Evolutionary conservation across 306 rosid genomes (phyloP), one percentile per base, ranked within the genome.

Genomic region (Rubus idaeus): DNA sequence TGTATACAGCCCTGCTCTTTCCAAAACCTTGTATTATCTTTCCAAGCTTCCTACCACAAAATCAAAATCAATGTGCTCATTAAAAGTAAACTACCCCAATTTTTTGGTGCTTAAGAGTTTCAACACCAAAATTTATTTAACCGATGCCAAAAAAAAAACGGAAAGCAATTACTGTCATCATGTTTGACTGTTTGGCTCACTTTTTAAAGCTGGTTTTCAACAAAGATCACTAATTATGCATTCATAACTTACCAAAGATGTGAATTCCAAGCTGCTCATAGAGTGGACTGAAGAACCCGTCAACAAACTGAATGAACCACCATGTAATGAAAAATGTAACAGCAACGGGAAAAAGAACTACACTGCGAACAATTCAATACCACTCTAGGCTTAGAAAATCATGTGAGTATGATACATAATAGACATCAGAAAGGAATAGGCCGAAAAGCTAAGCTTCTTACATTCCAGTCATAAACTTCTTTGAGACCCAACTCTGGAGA

Each of bases 381-480:
- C 74, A 61, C 46, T 57, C 77, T 70, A 86, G 70, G 64, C 75
- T 53, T 23, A 9, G 35, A 56, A 17, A 7, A 50, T 4, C 72
- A 47, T 47, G 44, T 21, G 56, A 82, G 42, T 65, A 8, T n/a
- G 64, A 26, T 63, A 37, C 65, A 45, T 67, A 30, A 20, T 18
- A 75, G 3, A 49, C 68, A 73, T 81, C 68, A 41, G 49, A 53
- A 37, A 45, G 76, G 30, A 83, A 72, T 30, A 30, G 35, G 35
- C 35, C 35, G 35, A 30, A 30, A 35, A 72, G 58, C 55, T 51
- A 51, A 69, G 64, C 64, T 64, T 81, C 51, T 83, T 87, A 94
- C 98, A 96, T 90, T 88, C 98, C 97, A 61, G 97, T 94, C 97
- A 94, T 94, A 85, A 94, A 91, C 83, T 94, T 94, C 92, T 91